phyloP scores from a whole-genome alignment of 1,139 yeast genomes.

The Candida tropicalis region DNA sequence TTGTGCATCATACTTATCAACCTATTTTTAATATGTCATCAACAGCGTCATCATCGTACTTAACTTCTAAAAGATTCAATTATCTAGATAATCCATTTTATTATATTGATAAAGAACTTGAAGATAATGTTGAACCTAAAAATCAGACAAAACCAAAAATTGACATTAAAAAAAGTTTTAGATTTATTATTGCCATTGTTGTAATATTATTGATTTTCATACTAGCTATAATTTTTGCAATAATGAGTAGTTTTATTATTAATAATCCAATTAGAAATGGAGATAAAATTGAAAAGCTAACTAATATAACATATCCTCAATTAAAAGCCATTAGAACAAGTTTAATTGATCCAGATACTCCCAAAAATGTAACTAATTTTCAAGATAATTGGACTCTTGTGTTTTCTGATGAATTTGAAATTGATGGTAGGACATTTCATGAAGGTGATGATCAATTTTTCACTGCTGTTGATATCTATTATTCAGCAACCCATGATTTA shows the following conservation, averaged over 20 bases:
- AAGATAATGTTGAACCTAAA: not conserved
- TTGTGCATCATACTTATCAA: too few species aligned
- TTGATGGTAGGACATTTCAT: slow-evolving; percentile 33
- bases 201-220: slow-evolving; percentile 7
- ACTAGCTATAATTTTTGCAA: slow-evolving; percentile 12
- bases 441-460: slow-evolving; percentile 36
- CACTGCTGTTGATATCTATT: slow-evolving; percentile 32
- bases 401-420: slow-evolving; percentile 35
- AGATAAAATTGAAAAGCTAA: slow-evolving; percentile 12
- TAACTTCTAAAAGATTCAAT: slow-evolving; percentile 8
- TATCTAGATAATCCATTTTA: slow-evolving; percentile 14
- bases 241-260: slow-evolving; percentile 9
- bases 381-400: slow-evolving; percentile 27
- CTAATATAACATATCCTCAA: slow-evolving; percentile 22
- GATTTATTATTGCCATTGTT: slow-evolving; percentile 9
- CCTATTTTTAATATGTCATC: not conserved
- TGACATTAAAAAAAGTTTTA: slow-evolving; percentile 5
- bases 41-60: not conserved
- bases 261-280: slow-evolving; percentile 14
- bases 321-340: slow-evolving; percentile 26
- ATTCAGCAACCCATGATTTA: slow-evolving; percentile 33
- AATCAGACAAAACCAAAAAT: not conserved
- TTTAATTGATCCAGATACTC: slow-evolving; percentile 33
- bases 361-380: slow-evolving; percentile 15
- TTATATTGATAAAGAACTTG: slow-evolving; percentile 11